phyloP scores from a whole-genome alignment of 768 basidiomycete species.

The Amanita phalloides region DNA sequence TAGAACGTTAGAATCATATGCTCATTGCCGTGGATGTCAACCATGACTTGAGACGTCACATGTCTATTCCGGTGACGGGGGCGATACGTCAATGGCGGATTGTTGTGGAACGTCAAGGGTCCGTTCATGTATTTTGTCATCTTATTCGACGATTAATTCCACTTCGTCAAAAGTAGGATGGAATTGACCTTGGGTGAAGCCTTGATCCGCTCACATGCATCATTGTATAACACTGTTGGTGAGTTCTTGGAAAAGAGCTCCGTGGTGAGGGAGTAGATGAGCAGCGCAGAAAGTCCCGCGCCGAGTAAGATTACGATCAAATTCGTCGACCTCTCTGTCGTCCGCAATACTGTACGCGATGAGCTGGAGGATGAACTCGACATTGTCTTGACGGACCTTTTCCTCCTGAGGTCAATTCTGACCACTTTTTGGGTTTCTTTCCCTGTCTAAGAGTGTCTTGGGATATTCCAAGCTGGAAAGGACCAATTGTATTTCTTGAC shows the following conservation, averaged over 20 bases:
- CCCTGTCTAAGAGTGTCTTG: slow-evolving; percentile 41
- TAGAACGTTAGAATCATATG: slow-evolving; percentile 83
- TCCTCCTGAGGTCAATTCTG: slow-evolving; percentile 62
- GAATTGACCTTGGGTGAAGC: slow-evolving; percentile 31
- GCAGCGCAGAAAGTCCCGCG: slow-evolving; percentile 68
- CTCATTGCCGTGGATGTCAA: slow-evolving; percentile 66
- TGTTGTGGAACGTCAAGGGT: slow-evolving; percentile 70
- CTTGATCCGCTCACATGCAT: slow-evolving; percentile 44
- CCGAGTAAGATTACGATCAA: slow-evolving; percentile 57
- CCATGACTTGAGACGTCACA: slow-evolving; percentile 66
- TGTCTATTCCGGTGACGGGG: slow-evolving; percentile 79
- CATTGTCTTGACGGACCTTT: slow-evolving; percentile 40
- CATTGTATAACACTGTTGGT: slow-evolving; percentile 68
- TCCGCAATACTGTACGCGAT: slow-evolving; percentile 29
- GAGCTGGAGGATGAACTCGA: slow-evolving; percentile 2
- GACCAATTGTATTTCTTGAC: slow-evolving; percentile 58
- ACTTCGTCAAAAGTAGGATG: neutral
- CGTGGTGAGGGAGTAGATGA: slow-evolving; percentile 70
- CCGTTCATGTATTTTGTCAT: slow-evolving; percentile 58
- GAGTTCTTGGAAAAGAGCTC: slow-evolving; percentile 86
- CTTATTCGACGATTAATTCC: slow-evolving; percentile 23
- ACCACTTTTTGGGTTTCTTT: slow-evolving; percentile 64
- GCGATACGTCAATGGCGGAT: slow-evolving; percentile 62
- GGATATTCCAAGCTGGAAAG: slow-evolving; percentile 66
- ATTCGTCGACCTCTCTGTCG: slow-evolving; percentile 39